phyloP scores from a whole-genome alignment of 441 rosid genomes.

The Breynia disticha region DNA sequence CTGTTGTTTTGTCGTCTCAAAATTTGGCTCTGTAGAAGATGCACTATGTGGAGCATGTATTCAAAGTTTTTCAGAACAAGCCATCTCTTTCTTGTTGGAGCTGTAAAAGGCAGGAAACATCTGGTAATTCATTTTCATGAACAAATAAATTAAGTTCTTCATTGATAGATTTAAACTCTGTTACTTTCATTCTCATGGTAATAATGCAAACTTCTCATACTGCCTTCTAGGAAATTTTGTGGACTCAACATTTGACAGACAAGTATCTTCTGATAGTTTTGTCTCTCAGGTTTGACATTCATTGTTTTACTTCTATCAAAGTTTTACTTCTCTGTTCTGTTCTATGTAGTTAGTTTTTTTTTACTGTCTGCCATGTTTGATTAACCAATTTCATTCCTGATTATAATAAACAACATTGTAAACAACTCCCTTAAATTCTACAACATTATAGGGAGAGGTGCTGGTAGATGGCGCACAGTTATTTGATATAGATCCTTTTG shows the following conservation, averaged over 20 bases:
- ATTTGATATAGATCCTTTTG: slow-evolving; percentile 53
- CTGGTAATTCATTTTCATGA: slow-evolving; percentile 23
- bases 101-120: slow-evolving; percentile 12
- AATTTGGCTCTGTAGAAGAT: slow-evolving; percentile 32
- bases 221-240: slow-evolving; percentile 20
- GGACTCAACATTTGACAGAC: slow-evolving; percentile 24
- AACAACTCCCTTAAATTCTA: slow-evolving; percentile 1
- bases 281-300: slow-evolving; percentile 41
- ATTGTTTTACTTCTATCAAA: not conserved
- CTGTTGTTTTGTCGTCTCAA: slow-evolving; percentile 4
- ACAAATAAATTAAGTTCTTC: slow-evolving; percentile 1
- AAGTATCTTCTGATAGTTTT: slow-evolving; percentile 35
- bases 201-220: not conserved
- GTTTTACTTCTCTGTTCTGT: not conserved
- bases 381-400: too few species aligned
- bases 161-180: not conserved
- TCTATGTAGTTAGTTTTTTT: not conserved
- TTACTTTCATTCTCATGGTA: too few species aligned
- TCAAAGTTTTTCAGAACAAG: slow-evolving; percentile 24
- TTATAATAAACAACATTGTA: not conserved
- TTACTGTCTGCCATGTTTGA: not conserved
- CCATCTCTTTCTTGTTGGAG: slow-evolving; percentile 12
- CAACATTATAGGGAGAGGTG: slow-evolving; percentile 36
- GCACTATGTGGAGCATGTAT: slow-evolving; percentile 25
- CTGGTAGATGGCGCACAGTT: slow-evolving; percentile 63